Percentiles rank a stretch among this genome's conserved stretches.
phyloP scores from a whole-genome alignment of 202 grass and related monocot genomes.

The Digitaria exilis region DNA sequence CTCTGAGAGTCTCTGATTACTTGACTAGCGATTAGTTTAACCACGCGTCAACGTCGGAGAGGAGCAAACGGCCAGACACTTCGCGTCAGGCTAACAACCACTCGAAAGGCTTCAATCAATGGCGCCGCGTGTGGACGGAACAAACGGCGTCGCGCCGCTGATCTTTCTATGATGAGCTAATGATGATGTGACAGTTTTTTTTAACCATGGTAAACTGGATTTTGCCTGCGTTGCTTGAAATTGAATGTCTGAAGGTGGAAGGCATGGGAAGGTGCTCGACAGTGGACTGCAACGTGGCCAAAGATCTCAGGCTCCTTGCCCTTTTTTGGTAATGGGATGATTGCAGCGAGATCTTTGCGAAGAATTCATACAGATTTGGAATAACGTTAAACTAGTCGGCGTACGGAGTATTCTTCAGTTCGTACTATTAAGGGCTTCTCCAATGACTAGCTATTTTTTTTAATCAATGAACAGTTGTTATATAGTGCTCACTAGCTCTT shows the following conservation, averaged over 20 bases:
- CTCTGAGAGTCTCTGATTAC: neutral
- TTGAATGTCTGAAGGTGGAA: slow-evolving; percentile 10
- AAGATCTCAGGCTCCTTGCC: neutral
- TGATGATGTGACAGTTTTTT: neutral
- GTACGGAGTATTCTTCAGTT: too few relatives aligned
- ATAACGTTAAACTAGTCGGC: slow-evolving; percentile 19
- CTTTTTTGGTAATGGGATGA: slow-evolving; percentile 18
- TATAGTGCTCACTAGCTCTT: too few relatives aligned
- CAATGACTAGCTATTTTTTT: too few relatives aligned
- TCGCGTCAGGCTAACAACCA: neutral
- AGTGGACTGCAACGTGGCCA: neutral
- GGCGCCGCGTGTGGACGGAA: neutral
- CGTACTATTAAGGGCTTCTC: too few relatives aligned
- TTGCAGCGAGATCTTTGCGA: neutral
- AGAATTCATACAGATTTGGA: slow-evolving; percentile 21
- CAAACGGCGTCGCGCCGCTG: neutral
- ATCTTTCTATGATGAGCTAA: neutral
- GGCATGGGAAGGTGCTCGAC: neutral
- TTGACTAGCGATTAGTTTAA: slow-evolving; percentile 20
- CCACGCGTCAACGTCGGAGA: slow-evolving; percentile 8
- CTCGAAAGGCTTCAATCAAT: slow-evolving; percentile 1
- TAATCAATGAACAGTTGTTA: too few relatives aligned
- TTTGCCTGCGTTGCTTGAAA: neutral
- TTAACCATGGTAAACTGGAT: neutral
- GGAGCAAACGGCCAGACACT: neutral